These are phyloP conservation scores for Ilyonectria robusta DNA, from an alignment of 2,329 filamentous ascomycete genomes.

Conservation along the genomic window DNA sequence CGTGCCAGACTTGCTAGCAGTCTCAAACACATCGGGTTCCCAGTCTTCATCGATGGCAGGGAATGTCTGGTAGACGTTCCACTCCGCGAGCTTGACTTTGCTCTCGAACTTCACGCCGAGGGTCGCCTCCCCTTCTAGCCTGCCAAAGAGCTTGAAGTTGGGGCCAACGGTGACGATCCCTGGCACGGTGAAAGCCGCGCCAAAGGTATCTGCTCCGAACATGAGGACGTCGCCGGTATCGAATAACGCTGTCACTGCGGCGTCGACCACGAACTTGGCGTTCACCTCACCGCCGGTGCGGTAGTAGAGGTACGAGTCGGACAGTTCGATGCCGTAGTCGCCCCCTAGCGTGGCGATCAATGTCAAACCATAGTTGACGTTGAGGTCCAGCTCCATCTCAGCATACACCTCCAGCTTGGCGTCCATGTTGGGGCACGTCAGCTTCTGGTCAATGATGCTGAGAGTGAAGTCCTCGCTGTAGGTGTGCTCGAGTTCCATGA, in stretches of 20 bases:
- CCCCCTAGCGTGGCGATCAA: conserved; percentile 41
- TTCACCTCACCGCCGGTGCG: conserved; percentile 45
- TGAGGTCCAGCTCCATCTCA: conserved; percentile 38
- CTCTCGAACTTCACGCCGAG: conserved; percentile 45
- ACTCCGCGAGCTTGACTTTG: conserved; percentile 46
- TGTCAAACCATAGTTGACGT: conserved; percentile 49
- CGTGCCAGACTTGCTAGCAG: neutral
- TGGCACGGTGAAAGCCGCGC: conserved; percentile 48
- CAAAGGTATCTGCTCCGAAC: conserved; percentile 44
- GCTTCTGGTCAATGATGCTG: conserved; percentile 43
- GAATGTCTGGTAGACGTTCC: conserved; percentile 38
- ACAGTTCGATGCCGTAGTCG: conserved; percentile 40
- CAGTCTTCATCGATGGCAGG: conserved; percentile 16
- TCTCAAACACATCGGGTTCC: conserved; percentile 12
- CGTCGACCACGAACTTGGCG: conserved; percentile 46
- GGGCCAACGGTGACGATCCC: conserved; percentile 52
- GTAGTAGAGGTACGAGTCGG: conserved; percentile 45
- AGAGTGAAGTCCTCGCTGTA: conserved; percentile 43
- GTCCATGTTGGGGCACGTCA: conserved; percentile 38
- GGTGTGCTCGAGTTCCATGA: conserved; percentile 43
- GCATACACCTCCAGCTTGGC: conserved; percentile 35
- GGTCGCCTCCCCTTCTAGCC: conserved; percentile 39
- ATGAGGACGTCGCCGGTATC: conserved; percentile 42
- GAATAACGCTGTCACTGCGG: conserved; percentile 32
- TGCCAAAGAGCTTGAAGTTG: conserved; percentile 44